Percentiles rank a stretch among this genome's conserved stretches.
phyloP scores from a whole-genome alignment of 208 protist genomes.

The Leishmania aethiopica region DNA sequence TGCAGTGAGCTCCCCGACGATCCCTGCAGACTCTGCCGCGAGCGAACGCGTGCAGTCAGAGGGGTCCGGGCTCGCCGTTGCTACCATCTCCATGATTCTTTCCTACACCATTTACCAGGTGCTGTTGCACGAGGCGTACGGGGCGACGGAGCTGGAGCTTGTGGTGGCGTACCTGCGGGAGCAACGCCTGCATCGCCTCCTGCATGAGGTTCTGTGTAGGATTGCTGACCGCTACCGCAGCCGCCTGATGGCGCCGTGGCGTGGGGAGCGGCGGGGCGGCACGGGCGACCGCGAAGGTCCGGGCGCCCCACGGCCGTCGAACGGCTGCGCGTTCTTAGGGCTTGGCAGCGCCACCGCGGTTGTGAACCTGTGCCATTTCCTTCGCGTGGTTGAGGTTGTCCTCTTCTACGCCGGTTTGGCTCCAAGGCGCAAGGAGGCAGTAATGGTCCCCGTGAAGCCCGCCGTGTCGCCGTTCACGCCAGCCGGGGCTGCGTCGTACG shows the following conservation, averaged over 20 bases:
- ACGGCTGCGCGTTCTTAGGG: conserved; percentile 14
- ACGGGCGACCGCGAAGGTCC: not conserved
- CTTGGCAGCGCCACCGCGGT: conserved; percentile 42
- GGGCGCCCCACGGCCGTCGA: not conserved
- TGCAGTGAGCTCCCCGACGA: not conserved
- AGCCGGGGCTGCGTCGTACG: not conserved
- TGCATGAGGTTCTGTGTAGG: conserved; percentile 56
- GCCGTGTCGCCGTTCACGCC: conserved; percentile 1
- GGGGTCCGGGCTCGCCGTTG: conserved; percentile 21
- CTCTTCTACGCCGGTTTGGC: conserved; percentile 64
- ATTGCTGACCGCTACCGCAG: conserved; percentile 63
- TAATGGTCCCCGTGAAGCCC: not conserved
- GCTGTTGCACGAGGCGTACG: conserved; percentile 69
- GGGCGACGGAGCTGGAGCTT: conserved; percentile 63
- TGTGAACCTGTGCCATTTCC: conserved; percentile 57
- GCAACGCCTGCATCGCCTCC: conserved; percentile 36
- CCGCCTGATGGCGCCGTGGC: conserved; percentile 18
- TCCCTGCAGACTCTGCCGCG: not conserved
- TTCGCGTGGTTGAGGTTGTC: conserved; percentile 65
- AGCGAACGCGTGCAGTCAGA: not conserved
- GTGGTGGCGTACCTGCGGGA: conserved; percentile 60
- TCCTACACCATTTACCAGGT: conserved; percentile 59
- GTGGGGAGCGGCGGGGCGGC: not conserved
- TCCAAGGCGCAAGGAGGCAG: not conserved
- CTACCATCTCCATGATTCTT: conserved; percentile 51